Evolutionary conservation across 1,284 basidiomycete species (phyloP).

Genomic region (Apiotrichum laibachii): DNA sequence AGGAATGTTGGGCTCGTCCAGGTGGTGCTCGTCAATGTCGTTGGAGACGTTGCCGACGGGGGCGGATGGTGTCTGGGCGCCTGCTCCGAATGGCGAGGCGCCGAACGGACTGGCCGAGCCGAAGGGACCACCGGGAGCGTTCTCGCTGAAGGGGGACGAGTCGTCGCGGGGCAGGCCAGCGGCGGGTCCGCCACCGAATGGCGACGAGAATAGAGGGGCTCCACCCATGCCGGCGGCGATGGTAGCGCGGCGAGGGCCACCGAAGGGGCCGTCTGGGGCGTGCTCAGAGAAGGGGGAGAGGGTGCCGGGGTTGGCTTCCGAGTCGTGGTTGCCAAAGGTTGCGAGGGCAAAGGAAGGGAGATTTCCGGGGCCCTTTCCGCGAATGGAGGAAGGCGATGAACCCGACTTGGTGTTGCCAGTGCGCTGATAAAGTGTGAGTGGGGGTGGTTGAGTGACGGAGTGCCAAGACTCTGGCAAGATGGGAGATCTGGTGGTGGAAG

Average conservation of each 20-base stretch:
- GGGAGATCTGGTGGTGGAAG: background rate
- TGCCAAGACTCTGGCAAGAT: too few species aligned
- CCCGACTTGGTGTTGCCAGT: slow-evolving; percentile 1
- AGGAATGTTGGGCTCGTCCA: slow-evolving; percentile 41
- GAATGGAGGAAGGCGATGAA: slow-evolving; percentile 6
- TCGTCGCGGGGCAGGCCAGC: slow-evolving; percentile 7
- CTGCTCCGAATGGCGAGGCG: slow-evolving; percentile 43
- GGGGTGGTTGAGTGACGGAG: background rate
- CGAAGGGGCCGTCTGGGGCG: slow-evolving; percentile 46
- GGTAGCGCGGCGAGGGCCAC: slow-evolving; percentile 32
- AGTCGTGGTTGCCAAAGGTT: slow-evolving; percentile 41
- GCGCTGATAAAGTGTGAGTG: slow-evolving; percentile 8
- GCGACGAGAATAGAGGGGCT: slow-evolving; percentile 23
- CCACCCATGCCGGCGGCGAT: slow-evolving; percentile 20
- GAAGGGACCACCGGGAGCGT: slow-evolving; percentile 20
- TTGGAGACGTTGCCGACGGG: slow-evolving; percentile 50
- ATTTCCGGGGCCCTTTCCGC: slow-evolving; percentile 64
- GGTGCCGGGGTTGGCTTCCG: slow-evolving; percentile 49
- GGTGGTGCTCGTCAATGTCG: slow-evolving; percentile 21
- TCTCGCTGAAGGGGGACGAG: slow-evolving; percentile 32
- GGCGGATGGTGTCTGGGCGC: slow-evolving; percentile 58
- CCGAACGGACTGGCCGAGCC: slow-evolving; percentile 19
- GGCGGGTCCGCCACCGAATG: slow-evolving; percentile 23
- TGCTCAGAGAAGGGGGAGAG: slow-evolving; percentile 51
- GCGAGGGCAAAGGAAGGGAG: slow-evolving; percentile 61